Base-by-base conservation (phyloP, 305 asterid genomes). In the Nicotiana rustica region DNA sequence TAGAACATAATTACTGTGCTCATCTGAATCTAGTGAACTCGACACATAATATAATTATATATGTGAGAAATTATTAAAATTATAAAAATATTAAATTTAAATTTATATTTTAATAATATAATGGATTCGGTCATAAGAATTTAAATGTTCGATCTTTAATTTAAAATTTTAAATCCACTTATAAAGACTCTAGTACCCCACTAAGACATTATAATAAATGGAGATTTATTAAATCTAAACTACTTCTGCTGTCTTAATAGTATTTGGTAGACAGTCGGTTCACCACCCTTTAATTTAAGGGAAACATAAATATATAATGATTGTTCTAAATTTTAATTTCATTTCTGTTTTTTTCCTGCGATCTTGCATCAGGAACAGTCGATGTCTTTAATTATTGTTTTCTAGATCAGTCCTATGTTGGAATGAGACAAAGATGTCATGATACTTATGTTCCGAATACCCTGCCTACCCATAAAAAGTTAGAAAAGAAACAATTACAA, bases 381-480 rank as follows among this genome's bases (percentile, higher is more conserved):
- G 4, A 18, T 41, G 5, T 38, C 56, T 15, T 35, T 38, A 65
- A 65, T 66, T 41, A 41, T 41, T 41, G 8, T 41, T 8, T 41
- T 41, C 12, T 10, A 44, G 19, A 70, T 70, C 36, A 44, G 78
- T 70, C 19, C 21, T 19, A 5, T 44, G 78, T 70, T 70, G 78
- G 60, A 44, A 70, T 44, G 38, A 70, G 78, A 70, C 78, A 70
- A 12, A 70, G 25, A 44, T 44, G 78, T 70, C 78, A 70, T 12
- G 44, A 70, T 70, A 44, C 8, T 70, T 41, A 12, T 70, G 33
- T 2, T 41, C 31, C 1, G 6, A 70, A 44, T 18, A 18, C 5
- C 60, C 14, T 10, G 36, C 60, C 78, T 19, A 70, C 60, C 60
- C 47, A 41, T 18, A 19, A 0, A 56, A n/a, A n/a, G 1, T 5